Percentiles rank a stretch among this genome's conserved stretches.
phyloP scores from a whole-genome alignment of 805 yeast species.

The Lipomyces starkeyi region DNA sequence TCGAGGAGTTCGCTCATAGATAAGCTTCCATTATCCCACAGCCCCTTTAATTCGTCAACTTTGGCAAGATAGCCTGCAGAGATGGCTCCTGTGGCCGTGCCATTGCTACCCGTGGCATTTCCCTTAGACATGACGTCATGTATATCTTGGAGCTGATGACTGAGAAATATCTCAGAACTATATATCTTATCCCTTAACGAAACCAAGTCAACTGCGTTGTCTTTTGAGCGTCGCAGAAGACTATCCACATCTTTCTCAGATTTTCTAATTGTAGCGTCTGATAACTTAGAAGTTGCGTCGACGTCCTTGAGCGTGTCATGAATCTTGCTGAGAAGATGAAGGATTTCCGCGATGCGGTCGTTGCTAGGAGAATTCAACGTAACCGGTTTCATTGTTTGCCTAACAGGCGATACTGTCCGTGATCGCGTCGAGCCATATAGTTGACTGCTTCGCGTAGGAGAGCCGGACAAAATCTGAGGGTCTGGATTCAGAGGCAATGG shows the following conservation, averaged over 20 bases:
- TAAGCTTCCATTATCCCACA: not conserved
- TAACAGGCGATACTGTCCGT: slow-evolving; percentile 14
- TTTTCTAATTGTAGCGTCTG: slow-evolving; percentile 46
- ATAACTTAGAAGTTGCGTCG: slow-evolving; percentile 42
- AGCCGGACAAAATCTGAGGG: slow-evolving; percentile 43
- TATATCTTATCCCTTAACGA: slow-evolving; percentile 37
- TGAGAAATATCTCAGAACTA: slow-evolving; percentile 32
- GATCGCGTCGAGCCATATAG: slow-evolving; percentile 17
- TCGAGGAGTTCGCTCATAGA: not conserved
- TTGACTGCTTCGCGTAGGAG: slow-evolving; percentile 7
- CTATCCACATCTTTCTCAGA: slow-evolving; percentile 47
- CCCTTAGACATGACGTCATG: not conserved
- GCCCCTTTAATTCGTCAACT: not conserved
- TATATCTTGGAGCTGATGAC: slow-evolving; percentile 15
- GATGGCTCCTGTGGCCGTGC: not conserved
- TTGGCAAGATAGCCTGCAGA: not conserved
- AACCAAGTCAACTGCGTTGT: slow-evolving; percentile 47
- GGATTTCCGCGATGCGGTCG: slow-evolving; percentile 35
- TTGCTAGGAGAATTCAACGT: not conserved
- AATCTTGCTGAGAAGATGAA: slow-evolving; percentile 38
- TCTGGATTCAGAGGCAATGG: slow-evolving; percentile 53
- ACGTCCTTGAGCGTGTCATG: slow-evolving; percentile 44
- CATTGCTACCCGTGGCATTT: not conserved
- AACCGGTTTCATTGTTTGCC: slow-evolving; percentile 13
- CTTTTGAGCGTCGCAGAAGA: slow-evolving; percentile 46